Percentiles rank a stretch among this genome's conserved stretches.
These are phyloP conservation scores for Saccharomyces pastorianus DNA, from an alignment of 1,139 yeast genomes.

Conservation along the genomic window DNA sequence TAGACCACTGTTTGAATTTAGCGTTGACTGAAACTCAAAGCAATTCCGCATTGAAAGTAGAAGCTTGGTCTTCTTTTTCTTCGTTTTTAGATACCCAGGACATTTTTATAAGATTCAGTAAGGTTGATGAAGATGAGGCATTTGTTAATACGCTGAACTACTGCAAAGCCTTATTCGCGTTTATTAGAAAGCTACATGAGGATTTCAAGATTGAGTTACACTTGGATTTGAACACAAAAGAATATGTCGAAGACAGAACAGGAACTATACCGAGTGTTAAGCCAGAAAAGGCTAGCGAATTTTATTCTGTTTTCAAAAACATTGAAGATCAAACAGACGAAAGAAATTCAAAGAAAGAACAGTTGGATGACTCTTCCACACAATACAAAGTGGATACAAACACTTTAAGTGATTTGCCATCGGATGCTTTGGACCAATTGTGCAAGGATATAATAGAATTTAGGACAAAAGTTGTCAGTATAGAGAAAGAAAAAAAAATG, in stretches of 20 bases:
- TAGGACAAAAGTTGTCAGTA: constrained; percentile 50
- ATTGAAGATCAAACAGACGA: constrained; percentile 1
- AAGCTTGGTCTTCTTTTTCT: constrained; percentile 8
- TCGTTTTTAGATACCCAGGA: constrained; percentile 15
- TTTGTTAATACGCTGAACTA: constrained; percentile 5
- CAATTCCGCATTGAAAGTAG: neutral
- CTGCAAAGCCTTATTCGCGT: constrained; percentile 2
- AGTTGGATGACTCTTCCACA: constrained; percentile 3
- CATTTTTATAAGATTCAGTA: constrained; percentile 15
- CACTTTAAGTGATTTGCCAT: constrained; percentile 59
- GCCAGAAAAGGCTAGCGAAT: constrained; percentile 4
- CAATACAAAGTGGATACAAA: constrained; percentile 51
- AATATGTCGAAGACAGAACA: constrained; percentile 12
- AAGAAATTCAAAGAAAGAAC: constrained; percentile 5
- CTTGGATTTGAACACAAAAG: constrained; percentile 17
- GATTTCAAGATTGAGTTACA: constrained; percentile 8
- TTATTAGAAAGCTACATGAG: neutral
- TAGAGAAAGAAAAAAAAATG: constrained; percentile 50
- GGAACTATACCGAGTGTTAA: neutral
- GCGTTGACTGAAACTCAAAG: neutral
- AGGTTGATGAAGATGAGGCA: constrained; percentile 4
- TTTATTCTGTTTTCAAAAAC: neutral
- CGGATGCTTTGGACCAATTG: constrained; percentile 48
- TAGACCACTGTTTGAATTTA: neutral
- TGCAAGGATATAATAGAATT: constrained; percentile 54